Base-by-base conservation (phyloP, 306 rosid species). In the Carpinus viminea region DNA sequence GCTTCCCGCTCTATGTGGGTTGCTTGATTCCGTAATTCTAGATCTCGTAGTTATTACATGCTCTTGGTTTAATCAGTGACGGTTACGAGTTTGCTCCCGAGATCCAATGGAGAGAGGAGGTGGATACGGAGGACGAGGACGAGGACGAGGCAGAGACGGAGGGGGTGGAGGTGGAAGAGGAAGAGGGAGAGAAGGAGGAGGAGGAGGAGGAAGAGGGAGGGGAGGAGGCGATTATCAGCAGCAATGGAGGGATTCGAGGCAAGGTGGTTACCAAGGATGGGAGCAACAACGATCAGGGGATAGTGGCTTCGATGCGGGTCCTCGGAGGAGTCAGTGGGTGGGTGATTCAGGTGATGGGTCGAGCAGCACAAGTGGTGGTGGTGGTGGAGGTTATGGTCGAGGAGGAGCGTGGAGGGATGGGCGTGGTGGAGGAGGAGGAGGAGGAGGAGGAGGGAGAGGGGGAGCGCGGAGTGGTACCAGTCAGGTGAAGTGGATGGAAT, bases 101-200 rank as follows among this genome's bases (percentile, higher is more conserved):
- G 47, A 28, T 65, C 17, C 76, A 51, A 76, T 76, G 81, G 82
- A 72, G 50, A 20, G 81, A 45, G 80, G 76, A n/a, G 34, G 54
- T 8, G 48, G 78, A 0, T 68, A 78, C 17, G 70, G 66, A 34
- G 26, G 64, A 13, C 71, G 71, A 8, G 26, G 64, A 13, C 71
- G 71, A 8, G 73, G 60, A 1, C 28, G 60, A 43, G 28, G 73
- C 2, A 52, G 50, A 34, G 46, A 36, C 4, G 57, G 80, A 34
- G 47, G 72, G 2, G 77, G 83, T 2, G 8, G 74, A 7, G 77
- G 73, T 20, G 70, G 74, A 5, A 74, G 47, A 1, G n/a, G 76
- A 52, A 68, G 79, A 45, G n/a, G 79, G 12, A 51, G 75, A 5
- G 53, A 52, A 16, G 74, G 47, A 9, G 34, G 68, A 55, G 11